These are phyloP conservation scores for Harringtonia aguacate DNA, from an alignment of 2,329 filamentous ascomycete species.

Conservation along the genomic window DNA sequence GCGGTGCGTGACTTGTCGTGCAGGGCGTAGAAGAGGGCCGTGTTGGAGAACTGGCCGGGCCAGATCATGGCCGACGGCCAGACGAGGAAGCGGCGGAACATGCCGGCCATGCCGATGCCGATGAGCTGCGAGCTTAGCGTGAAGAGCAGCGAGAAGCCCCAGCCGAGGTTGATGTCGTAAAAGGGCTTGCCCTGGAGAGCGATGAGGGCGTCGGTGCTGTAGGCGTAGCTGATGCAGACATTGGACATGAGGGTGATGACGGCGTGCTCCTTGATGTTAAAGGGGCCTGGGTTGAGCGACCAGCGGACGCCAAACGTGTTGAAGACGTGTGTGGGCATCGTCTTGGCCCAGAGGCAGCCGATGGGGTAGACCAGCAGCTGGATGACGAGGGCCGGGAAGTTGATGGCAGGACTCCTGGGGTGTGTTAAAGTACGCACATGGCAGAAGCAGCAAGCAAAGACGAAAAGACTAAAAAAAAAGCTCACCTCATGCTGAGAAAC, in stretches of 20 bases:
- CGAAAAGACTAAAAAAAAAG: no score
- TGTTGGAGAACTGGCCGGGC: slow-evolving; percentile 35
- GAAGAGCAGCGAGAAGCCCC: neutral
- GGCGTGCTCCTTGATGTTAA: slow-evolving; percentile 50
- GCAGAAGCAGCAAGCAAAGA: no score
- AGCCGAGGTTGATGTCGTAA: neutral
- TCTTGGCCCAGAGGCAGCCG: slow-evolving; percentile 37
- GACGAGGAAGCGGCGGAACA: slow-evolving; percentile 38
- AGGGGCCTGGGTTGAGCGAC: slow-evolving; percentile 43
- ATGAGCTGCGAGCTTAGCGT: slow-evolving; percentile 30
- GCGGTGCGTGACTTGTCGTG: slow-evolving; percentile 29
- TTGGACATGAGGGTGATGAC: slow-evolving; percentile 52
- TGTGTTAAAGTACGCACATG: no score
- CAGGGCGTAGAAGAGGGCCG: slow-evolving; percentile 35
- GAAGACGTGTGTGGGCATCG: slow-evolving; percentile 40
- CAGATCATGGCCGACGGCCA: slow-evolving; percentile 41
- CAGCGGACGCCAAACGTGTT: slow-evolving; percentile 34
- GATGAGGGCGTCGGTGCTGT: slow-evolving; percentile 32
- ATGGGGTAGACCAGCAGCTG: slow-evolving; percentile 25
- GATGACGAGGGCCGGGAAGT: no score
- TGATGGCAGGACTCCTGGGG: no score
- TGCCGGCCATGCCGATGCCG: slow-evolving; percentile 43
- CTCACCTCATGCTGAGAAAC: no score
- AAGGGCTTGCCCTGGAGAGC: slow-evolving; percentile 31
- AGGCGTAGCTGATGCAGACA: slow-evolving; percentile 32